A percentile compares a stretch with the other conserved stretches of the same genome.
phyloP scores from a whole-genome alignment of 108 stramenopile species.

The Cyclotella distinguenda region DNA sequence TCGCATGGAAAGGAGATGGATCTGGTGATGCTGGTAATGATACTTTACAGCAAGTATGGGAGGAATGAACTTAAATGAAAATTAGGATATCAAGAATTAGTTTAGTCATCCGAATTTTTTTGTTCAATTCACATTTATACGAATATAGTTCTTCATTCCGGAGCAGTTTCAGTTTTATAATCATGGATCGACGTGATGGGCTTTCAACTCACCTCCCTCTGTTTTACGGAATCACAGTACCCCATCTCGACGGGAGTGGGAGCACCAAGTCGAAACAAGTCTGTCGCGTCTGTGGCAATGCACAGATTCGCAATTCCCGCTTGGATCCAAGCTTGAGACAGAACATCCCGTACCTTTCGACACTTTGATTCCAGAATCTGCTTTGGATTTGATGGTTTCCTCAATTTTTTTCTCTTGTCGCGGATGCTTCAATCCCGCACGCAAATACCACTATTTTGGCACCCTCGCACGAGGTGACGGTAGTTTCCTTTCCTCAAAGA shows the following conservation, averaged over 20 bases:
- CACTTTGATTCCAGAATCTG: slow-evolving; percentile 89
- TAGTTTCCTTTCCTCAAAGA: slow-evolving; percentile 81
- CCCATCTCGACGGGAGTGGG: slow-evolving; percentile 98
- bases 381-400: slow-evolving; percentile 93
- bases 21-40: too few relatives aligned
- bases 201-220: slow-evolving; percentile 88
- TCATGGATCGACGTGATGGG: slow-evolving; percentile 89
- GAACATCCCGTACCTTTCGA: slow-evolving; percentile 92
- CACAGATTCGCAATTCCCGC: slow-evolving; percentile 98
- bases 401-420: slow-evolving; percentile 97
- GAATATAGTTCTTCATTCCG: too few relatives aligned
- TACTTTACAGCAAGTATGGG: too few relatives aligned
- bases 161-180: too few relatives aligned
- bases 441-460: slow-evolving; percentile 95
- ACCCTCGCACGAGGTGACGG: slow-evolving; percentile 66
- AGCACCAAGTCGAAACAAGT: slow-evolving; percentile 93
- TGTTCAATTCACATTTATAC: too few relatives aligned
- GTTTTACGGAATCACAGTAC: slow-evolving; percentile 60
- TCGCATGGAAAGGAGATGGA: too few relatives aligned
- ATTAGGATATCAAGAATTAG: too few relatives aligned
- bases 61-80: too few relatives aligned
- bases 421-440: slow-evolving; percentile 93
- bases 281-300: slow-evolving; percentile 92
- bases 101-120: too few relatives aligned
- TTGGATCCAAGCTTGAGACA: slow-evolving; percentile 91